phyloP scores from a whole-genome alignment of 257 asterid species.

The Solanum medicagineum region DNA sequence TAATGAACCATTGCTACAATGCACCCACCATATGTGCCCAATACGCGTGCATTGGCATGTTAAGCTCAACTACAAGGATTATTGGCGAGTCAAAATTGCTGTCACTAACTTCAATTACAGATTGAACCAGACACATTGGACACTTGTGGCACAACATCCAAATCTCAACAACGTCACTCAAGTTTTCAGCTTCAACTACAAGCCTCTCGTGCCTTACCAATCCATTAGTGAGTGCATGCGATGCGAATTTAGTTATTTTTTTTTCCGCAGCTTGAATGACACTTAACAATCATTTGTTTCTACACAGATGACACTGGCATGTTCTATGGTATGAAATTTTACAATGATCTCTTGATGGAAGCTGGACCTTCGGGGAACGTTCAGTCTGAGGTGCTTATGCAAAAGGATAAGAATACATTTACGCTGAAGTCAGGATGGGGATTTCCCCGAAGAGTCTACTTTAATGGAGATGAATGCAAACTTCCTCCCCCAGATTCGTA shows the following conservation, averaged over 20 bases:
- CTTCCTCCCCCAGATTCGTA: conserved; percentile 61
- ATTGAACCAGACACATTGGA: conserved; percentile 72
- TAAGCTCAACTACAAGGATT: conserved; percentile 51
- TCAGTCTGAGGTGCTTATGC: conserved; percentile 48
- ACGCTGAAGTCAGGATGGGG: conserved; percentile 57
- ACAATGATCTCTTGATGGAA: conserved; percentile 57
- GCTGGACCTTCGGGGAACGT: conserved; percentile 62
- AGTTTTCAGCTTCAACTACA: conserved; percentile 74
- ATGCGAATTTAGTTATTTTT: not conserved
- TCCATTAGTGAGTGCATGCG: conserved; percentile 40
- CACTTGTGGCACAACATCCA: conserved; percentile 70
- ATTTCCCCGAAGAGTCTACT: conserved; percentile 50
- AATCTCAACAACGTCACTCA: conserved; percentile 65
- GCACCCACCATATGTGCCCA: conserved; percentile 75
- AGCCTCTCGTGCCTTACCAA: conserved; percentile 62
- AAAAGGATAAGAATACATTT: conserved; percentile 41
- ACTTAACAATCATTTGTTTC: not conserved
- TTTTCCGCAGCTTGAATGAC: not conserved
- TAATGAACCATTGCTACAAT: conserved; percentile 44
- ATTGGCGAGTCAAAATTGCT: conserved; percentile 65
- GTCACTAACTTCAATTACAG: conserved; percentile 58
- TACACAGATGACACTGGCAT: conserved; percentile 54
- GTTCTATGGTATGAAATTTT: conserved; percentile 64
- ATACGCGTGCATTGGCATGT: conserved; percentile 78
- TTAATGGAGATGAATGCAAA: conserved; percentile 65